A percentile compares a stretch with the other conserved stretches of the same genome.
These are phyloP conservation scores for Hypoxylon sp. DNA, from an alignment of 2,329 filamentous ascomycete genomes.

Conservation along the genomic window DNA sequence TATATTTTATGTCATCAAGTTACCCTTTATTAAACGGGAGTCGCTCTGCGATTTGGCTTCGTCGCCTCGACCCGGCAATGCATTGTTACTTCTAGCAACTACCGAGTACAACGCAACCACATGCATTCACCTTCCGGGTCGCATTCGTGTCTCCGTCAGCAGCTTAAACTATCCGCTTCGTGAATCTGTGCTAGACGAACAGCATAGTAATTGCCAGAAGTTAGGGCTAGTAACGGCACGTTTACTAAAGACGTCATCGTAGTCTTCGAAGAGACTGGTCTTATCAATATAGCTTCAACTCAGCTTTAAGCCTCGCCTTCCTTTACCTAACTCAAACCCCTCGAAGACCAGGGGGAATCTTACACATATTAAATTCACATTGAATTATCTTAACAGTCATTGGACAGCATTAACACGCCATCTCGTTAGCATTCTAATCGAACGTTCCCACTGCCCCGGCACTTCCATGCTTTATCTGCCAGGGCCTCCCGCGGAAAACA, in stretches of 20 bases:
- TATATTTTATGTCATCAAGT: constrained; percentile 18
- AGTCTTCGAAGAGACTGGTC: constrained; percentile 5
- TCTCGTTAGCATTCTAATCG: constrained; percentile 24
- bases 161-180: not conserved
- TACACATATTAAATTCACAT: not conserved
- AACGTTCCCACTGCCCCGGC: constrained; percentile 34
- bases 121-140: not conserved
- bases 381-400: constrained; percentile 24
- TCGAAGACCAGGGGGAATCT: constrained; percentile 6
- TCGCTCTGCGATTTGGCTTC: constrained; percentile 5
- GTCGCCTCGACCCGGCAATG: constrained; percentile 4
- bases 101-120: constrained; percentile 15
- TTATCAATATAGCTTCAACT: constrained; percentile 23
- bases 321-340: constrained; percentile 1
- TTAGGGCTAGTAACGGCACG: not conserved
- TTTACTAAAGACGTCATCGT: constrained; percentile 16
- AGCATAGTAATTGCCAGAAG: constrained; percentile 1
- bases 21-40: constrained; percentile 11
- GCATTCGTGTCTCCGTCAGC: not conserved
- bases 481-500: constrained; percentile 48
- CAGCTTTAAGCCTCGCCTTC: constrained; percentile 23
- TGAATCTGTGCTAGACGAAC: constrained; percentile 1
- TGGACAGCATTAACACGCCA: constrained; percentile 17
- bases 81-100: not conserved
- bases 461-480: constrained; percentile 37